Base-by-base conservation (phyloP, 495 filamentous ascomycete genomes). In the Aspergillus biplanus region DNA sequence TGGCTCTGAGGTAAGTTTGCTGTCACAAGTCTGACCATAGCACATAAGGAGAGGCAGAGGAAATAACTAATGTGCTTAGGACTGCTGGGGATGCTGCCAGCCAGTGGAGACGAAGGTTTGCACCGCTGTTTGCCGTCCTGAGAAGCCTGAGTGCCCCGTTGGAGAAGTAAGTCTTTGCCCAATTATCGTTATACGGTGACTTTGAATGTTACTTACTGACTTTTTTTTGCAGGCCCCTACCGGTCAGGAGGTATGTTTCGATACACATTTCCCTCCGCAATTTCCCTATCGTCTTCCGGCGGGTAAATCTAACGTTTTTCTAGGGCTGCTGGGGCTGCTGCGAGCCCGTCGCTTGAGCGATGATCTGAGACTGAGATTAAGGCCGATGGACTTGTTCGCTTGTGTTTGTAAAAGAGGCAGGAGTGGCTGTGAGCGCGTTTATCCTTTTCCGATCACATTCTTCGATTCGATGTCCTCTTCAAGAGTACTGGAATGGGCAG, bases 281-380 rank as follows among this genome's bases (percentile, higher is more conserved):
- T 21, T 49, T 48, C 11, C 7, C 37, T 8, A 16, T 50, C n/a
- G 18, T 3, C 16, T 50, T 18, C 27, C 27, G 6, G 46, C 9
- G 11, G 16, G 9, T 21, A 9, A 18, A 18, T 7, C 7, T 44
- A 31, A 57, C n/a, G 21, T 42, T 7, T 15, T 32, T 12, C 11
- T 32, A 57, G 55, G 39, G 49, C 12, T 61, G 58, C 33, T 61
- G 58, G 58, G 58, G 58, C 31, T 61, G 58, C 49, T 61, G 58
- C 32, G 21, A 33, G 34, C 18, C 58, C 11, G 58, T 61, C 21
- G 34, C 49, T 4, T 60, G 18, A 50, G 8, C 4, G 11, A 2
- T 50, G 7, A 27, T n/a, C 11, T 0, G 16, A 50, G 18, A 9
- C 0, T 8, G 18, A 7, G 5, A 31, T 21, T 50, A 18, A 21